Base-by-base conservation (phyloP, 768 basidiomycete species). In the Austroboletus eburneus region DNA sequence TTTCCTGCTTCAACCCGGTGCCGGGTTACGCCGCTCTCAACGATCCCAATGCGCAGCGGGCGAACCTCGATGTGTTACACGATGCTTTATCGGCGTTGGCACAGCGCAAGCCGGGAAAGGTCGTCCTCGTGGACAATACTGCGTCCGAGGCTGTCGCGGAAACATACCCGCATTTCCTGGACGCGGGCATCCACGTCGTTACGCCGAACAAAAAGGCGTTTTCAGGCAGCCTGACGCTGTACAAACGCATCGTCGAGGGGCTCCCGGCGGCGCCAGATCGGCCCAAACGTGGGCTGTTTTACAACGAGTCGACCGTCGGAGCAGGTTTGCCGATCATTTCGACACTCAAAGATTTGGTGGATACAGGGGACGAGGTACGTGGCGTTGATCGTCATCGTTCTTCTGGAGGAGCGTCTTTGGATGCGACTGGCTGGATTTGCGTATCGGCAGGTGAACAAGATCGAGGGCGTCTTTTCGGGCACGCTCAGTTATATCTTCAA, bases 401-500 rank as follows among this genome's bases (percentile, higher is more conserved):
- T 37, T 9, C n/a, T 16, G 21, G 16, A 20, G 1, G 35, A 2
- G 24, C 5, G 22, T 9, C 23, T 12, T 21, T 33, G 24, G 39
- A 33, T 5, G n/a, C 48, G 46, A 48, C 21, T 16, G 22, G 1
- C 13, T n/a, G n/a, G n/a, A n/a, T n/a, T n/a, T n/a, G n/a, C n/a
- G n/a, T 21, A 36, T 39, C 36, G 39, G 21, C 50, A 89, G 85
- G 72, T 95, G 51, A 70, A 75, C 58, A 95, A 91, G 74, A 90
- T 98, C 54, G 96, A 99, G 67, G 96, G 96, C 32, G 96, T 98
- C 18, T 91, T 99, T 67, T 93, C 90, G 5, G 96, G 96, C 9
- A 99, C 96, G 3, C 81, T 99, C 76, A 91, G 87, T 63, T 99
- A 98, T 72, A 98, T 99, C 71, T 99, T 99, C 78, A 98, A 98